Evolutionary conservation across 768 basidiomycete genomes (phyloP), one percentile per base, ranked within the genome.

Genomic region (Tricholoma hemisulphureum): DNA sequence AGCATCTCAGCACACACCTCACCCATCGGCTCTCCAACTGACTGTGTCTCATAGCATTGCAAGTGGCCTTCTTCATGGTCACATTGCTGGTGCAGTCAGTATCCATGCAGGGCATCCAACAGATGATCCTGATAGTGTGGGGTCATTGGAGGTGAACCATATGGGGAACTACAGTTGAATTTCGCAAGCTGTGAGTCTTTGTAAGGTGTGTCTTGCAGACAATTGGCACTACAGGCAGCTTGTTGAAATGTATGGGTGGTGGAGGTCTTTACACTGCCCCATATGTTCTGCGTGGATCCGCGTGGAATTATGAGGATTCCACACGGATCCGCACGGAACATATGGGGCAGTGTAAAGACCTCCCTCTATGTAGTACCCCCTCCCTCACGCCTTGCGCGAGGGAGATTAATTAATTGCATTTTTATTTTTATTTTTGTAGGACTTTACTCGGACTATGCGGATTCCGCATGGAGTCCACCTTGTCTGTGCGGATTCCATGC

Each of bases 101-200:
- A 45, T 13, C 43, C 23, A 6, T 45, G 43, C 24, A 45, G 13
- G 6, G 21, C 43, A 45, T 45, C 43, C 6, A 45, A 8, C 10
- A 45, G 43, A 23, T 10, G 14, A 8, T 20, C 11, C 7, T 13
- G 43, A 24, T 24, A 20, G 16, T 45, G 21, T 2, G 43, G 24
- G 43, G 43, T 21, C 24, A 23, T 11, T 26, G 32, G 32, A 34
- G 10, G 11, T 45, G 43, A 45, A 23, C 21, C 21, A 13, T 45
- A 45, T 20, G 58, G 58, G 3, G 53, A 53, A 8, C 20, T 53
- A 28, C 26, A 14, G 23, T 54, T 34, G 46, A 53, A 58, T 2
- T 20, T 18, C 11, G 14, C 24, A 16, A 58, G 58, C 14, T 31
- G 34, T 18, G 18, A 5, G 23, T 59, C 53, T 20, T 41, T 13